Evolutionary conservation across 108 stramenopile species (phyloP), one percentile per base, ranked within the genome.

Genomic region (Epithemia pelagica): DNA sequence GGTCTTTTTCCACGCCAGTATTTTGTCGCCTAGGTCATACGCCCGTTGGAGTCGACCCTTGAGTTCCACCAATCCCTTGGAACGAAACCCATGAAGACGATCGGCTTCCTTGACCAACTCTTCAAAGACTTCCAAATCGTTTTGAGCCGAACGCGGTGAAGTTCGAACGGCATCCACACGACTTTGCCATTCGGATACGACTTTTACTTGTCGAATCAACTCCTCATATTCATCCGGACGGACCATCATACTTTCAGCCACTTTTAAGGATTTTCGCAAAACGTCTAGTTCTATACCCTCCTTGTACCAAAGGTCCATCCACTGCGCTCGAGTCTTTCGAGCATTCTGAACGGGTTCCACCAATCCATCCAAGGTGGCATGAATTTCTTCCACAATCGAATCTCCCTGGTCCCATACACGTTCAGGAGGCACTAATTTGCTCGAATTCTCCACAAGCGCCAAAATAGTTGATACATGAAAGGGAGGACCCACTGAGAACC

Each of bases 231-330:
- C 86, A 56, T 69, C 60, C 24, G 87, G 60, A 71, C 30, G 30
- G 10, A 66, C 26, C 51, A 23, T 52, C 33, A 52, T 27, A 3
- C 24, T 28, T 54, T 8, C 27, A 5, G 54, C 26, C 3, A 8
- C 58, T 51, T 76, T 64, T 58, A 86, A 54, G 18, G 59, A 69
- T 57, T 82, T 86, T 29, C 71, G 71, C 54, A 87, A 65, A 15
- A 62, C 62, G 46, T 81, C 80, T n/a, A 82, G 46, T 68, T 90
- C 86, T 30, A 86, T 69, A 51, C 89, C 89, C 46, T 86, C 75
- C 51, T 84, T 62, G 51, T 71, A 68, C 53, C 75, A 28, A 27
- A 51, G 61, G 59, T 83, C 82, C 28, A 67, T 28, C 28, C 78
- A 55, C 28, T 65, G 52, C 0, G 75, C 75, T 67, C 67, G 75